A percentile compares a stretch with the other conserved stretches of the same genome.
Evolutionary conservation across 1,139 yeast genomes (phyloP).

Genomic region (Hansenula lynferdii): DNA sequence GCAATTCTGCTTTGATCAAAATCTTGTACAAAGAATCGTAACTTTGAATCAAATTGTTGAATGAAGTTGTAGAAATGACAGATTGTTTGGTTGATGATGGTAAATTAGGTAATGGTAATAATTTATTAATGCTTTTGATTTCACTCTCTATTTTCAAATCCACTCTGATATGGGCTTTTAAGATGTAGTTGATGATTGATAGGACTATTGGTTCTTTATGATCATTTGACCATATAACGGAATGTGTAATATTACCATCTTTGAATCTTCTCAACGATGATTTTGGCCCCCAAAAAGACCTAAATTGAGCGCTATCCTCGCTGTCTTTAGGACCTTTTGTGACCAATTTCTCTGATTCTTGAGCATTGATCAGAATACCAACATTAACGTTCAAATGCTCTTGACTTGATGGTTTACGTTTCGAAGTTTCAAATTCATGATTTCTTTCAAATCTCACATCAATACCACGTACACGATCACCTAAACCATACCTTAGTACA

Average conservation of each 20-base stretch:
- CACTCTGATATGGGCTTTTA: constrained; percentile 57
- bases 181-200: constrained; percentile 57
- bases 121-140: constrained; percentile 39
- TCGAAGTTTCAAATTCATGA: constrained; percentile 38
- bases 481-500: constrained; percentile 60
- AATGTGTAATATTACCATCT: constrained; percentile 84
- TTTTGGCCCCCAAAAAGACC: constrained; percentile 84
- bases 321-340: constrained; percentile 81
- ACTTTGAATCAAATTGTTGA: constrained; percentile 52
- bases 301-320: constrained; percentile 58
- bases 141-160: constrained; percentile 38
- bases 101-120: constrained; percentile 56
- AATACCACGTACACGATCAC: constrained; percentile 51
- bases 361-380: constrained; percentile 68
- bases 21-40: constrained; percentile 63
- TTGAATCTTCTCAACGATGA: constrained; percentile 86
- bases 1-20: constrained; percentile 45
- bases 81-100: constrained; percentile 53
- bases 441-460: constrained; percentile 29
- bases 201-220: constrained; percentile 60
- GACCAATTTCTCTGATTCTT: constrained; percentile 72
- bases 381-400: constrained; percentile 33
- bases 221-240: constrained; percentile 79
- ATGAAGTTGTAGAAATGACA: constrained; percentile 46
- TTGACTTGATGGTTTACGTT: constrained; percentile 47